Percentiles rank a stretch among this genome's conserved stretches.
phyloP scores from a whole-genome alignment of 2,329 filamentous ascomycete genomes.

The Bipolaris oryzae region DNA sequence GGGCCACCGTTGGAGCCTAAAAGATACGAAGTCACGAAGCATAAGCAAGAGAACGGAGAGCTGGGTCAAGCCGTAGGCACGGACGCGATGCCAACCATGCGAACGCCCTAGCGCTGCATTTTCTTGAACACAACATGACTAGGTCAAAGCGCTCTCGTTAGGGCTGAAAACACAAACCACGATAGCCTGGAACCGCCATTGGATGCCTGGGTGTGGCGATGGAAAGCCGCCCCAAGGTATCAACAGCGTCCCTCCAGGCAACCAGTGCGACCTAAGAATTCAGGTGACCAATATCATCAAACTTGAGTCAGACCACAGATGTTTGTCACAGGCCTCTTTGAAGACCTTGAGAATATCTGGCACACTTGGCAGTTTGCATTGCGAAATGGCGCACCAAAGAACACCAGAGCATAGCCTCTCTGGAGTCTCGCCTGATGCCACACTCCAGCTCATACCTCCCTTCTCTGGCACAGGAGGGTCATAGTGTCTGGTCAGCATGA shows the following conservation, averaged over 20 bases:
- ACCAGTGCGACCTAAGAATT: not conserved
- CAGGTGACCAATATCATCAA: not conserved
- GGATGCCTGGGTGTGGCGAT: not conserved
- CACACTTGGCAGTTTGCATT: not conserved
- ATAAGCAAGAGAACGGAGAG: not conserved
- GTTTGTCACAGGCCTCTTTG: not conserved
- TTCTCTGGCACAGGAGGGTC: not conserved
- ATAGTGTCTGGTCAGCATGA: not conserved
- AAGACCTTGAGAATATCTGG: not conserved
- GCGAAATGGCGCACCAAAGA: not conserved
- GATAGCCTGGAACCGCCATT: not conserved
- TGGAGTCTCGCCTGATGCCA: not conserved
- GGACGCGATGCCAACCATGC: not conserved
- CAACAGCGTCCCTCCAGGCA: constrained; percentile 1
- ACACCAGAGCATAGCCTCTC: constrained; percentile 1
- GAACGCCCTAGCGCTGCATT: not conserved
- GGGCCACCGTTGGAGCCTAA: not conserved
- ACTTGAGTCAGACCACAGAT: not conserved
- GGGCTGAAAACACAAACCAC: not conserved
- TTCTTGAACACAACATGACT: not conserved
- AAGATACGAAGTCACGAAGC: not conserved
- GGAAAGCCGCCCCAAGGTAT: no score
- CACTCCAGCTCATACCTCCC: not conserved
- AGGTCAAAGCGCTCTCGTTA: not conserved
- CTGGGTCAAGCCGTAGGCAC: not conserved